phyloP scores from a whole-genome alignment of 176 grass and related monocot genomes.

The Bonia amplexicaulis region DNA sequence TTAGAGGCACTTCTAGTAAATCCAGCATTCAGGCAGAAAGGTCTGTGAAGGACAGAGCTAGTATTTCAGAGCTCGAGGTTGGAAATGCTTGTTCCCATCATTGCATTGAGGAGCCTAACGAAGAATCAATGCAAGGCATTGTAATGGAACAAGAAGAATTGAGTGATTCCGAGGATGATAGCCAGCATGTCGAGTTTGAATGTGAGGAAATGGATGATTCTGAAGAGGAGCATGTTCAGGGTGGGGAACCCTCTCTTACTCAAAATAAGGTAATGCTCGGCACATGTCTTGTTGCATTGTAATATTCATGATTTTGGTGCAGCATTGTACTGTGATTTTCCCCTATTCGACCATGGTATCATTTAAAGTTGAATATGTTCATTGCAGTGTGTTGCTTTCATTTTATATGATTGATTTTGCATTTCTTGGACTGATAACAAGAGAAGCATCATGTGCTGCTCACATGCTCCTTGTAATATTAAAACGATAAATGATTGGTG shows the following conservation, averaged over 20 bases:
- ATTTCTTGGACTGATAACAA: constrained; percentile 2
- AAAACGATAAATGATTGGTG: neutral
- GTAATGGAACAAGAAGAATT: constrained; percentile 95
- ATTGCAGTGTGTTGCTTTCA: neutral
- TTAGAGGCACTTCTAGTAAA: constrained; percentile 22
- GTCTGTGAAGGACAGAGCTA: constrained; percentile 26
- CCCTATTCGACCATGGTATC: neutral
- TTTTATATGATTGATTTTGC: constrained; percentile 2
- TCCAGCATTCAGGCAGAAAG: constrained; percentile 16
- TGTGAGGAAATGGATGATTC: constrained; percentile 83
- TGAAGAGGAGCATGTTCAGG: constrained; percentile 63
- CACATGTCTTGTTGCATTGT: neutral
- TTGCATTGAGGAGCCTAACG: constrained; percentile 42
- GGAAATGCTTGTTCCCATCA: constrained; percentile 33
- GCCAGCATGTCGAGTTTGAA: constrained; percentile 79
- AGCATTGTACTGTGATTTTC: neutral
- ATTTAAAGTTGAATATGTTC: neutral
- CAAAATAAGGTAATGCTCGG: constrained; percentile 44
- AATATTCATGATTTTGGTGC: constrained; percentile 13
- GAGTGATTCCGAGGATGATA: constrained; percentile 87
- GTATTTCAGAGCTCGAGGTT: constrained; percentile 21
- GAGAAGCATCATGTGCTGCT: neutral
- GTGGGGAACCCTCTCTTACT: constrained; percentile 10
- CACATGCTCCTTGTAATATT: neutral
- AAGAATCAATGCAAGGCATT: constrained; percentile 70